phyloP scores from a whole-genome alignment of 2,329 filamentous ascomycete genomes.

The Paracorniculantispora psalliotae region DNA sequence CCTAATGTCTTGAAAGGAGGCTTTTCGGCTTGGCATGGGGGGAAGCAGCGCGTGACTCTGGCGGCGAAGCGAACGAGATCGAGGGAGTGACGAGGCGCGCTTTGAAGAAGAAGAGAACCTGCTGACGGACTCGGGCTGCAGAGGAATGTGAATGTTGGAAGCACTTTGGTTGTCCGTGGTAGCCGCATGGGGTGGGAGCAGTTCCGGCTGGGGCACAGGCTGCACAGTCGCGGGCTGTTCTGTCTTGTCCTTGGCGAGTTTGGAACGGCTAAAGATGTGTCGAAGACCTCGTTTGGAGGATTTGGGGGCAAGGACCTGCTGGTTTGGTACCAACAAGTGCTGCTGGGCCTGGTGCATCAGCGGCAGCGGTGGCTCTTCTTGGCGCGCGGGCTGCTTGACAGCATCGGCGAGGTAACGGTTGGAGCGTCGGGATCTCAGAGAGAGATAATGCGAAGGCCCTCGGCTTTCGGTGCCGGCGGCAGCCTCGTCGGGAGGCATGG shows the following conservation, averaged over 20 bases:
- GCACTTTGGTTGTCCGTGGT: neutral
- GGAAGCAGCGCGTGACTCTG: neutral
- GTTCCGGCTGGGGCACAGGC: neutral
- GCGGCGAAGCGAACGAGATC: slow-evolving; percentile 1
- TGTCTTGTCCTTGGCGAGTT: slow-evolving; percentile 7
- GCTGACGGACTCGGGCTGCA: neutral
- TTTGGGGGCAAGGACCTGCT: neutral
- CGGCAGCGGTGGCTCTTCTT: neutral
- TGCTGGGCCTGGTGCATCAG: neutral
- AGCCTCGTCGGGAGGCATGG: slow-evolving; percentile 11
- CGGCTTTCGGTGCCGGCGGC: slow-evolving; percentile 1
- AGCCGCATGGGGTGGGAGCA: neutral
- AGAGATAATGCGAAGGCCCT: slow-evolving; percentile 9
- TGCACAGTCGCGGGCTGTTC: neutral
- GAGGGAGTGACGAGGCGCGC: neutral
- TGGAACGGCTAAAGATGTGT: slow-evolving; percentile 14
- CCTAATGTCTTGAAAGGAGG: slow-evolving; percentile 11
- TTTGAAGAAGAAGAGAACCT: neutral
- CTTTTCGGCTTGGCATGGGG: neutral
- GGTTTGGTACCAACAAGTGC: neutral
- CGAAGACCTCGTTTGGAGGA: slow-evolving; percentile 10
- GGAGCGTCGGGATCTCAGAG: slow-evolving; percentile 13
- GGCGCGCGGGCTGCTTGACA: neutral
- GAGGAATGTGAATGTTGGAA: neutral
- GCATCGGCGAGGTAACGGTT: slow-evolving; percentile 1